Percentiles rank a stretch among this genome's conserved stretches.
These are phyloP conservation scores for Fonsecaea erecta DNA, from an alignment of 2,329 filamentous ascomycete genomes.

Conservation along the genomic window DNA sequence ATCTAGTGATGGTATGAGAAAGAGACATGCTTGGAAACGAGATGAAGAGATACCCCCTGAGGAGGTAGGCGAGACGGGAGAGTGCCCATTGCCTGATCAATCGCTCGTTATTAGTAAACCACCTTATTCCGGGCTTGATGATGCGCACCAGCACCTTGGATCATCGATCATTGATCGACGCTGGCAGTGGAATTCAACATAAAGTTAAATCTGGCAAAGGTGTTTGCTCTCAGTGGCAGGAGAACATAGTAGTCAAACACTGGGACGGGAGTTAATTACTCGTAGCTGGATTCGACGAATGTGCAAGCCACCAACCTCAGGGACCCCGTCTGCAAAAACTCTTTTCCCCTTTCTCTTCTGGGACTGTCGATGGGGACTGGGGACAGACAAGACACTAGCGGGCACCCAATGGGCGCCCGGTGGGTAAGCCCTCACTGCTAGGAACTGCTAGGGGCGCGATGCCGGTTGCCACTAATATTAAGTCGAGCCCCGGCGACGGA, in stretches of 20 bases:
- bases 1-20: neutral
- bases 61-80: neutral
- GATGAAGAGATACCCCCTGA: neutral
- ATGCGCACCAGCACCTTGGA: neutral
- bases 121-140: neutral
- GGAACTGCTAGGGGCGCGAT: neutral
- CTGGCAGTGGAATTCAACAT: neutral
- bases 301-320: neutral
- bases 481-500: neutral
- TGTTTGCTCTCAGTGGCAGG: neutral
- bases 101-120: neutral
- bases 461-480: conserved; percentile 7
- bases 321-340: neutral
- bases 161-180: neutral
- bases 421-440: neutral
- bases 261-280: neutral
- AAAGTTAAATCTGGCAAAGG: neutral
- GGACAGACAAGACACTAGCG: neutral
- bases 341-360: conserved; percentile 4
- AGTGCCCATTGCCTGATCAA: neutral
- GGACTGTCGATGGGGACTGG: neutral
- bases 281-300: neutral
- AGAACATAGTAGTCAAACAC: neutral
- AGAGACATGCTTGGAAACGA: neutral
- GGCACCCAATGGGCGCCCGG: neutral